These are phyloP conservation scores for Periconia digitata DNA, from an alignment of 2,329 filamentous ascomycete genomes.

Conservation along the genomic window DNA sequence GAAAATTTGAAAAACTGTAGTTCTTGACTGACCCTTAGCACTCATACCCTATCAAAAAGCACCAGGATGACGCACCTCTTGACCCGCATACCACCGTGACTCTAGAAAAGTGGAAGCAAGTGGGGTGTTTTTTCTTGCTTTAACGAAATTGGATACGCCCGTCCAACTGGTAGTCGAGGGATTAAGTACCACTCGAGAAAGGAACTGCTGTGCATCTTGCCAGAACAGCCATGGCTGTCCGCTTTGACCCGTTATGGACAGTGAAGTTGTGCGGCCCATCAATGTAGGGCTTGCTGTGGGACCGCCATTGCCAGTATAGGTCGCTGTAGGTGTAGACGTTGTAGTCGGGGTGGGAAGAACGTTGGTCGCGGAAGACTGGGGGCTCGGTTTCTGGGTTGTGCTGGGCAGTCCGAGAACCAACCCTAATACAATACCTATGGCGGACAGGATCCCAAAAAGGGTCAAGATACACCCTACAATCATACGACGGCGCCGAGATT, in stretches of 20 bases:
- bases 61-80: slow-evolving; percentile 9
- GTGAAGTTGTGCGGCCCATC: slow-evolving; percentile 7
- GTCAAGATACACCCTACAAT: slow-evolving; percentile 11
- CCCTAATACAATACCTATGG: slow-evolving; percentile 14
- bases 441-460: slow-evolving; percentile 5
- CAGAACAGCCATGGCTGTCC: slow-evolving; percentile 14
- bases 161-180: slow-evolving; percentile 21
- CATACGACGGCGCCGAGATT: slow-evolving; percentile 9
- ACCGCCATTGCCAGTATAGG: background rate
- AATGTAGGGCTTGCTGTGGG: background rate
- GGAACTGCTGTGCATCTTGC: slow-evolving; percentile 13
- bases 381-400: background rate
- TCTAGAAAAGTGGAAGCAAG: slow-evolving; percentile 11
- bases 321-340: slow-evolving; percentile 9
- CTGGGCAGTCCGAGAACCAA: slow-evolving; percentile 15
- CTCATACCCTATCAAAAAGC: background rate
- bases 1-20: slow-evolving; percentile 10
- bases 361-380: slow-evolving; percentile 13
- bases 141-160: slow-evolving; percentile 13
- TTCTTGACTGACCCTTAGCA: slow-evolving; percentile 7
- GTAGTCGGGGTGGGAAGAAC: slow-evolving; percentile 11
- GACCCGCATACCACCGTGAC: slow-evolving; percentile 11
- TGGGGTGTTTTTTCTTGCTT: slow-evolving; percentile 10
- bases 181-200: slow-evolving; percentile 16
- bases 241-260: slow-evolving; percentile 14